phyloP scores from a whole-genome alignment of 2,329 filamentous ascomycete species.

The Fusarium circinatum region DNA sequence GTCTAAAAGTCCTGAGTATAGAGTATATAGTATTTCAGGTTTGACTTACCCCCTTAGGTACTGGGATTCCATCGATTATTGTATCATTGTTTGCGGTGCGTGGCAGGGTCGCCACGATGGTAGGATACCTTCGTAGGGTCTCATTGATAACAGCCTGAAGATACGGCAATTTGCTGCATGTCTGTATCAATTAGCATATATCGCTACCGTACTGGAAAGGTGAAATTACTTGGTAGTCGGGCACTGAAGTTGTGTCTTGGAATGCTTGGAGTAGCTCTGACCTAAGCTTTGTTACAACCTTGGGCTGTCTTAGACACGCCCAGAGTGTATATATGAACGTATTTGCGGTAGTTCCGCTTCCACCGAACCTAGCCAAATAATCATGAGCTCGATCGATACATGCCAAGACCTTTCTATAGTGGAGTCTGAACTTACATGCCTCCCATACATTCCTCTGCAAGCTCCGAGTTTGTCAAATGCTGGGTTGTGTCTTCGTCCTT shows the following conservation, averaged over 20 bases:
- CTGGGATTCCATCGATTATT: not conserved
- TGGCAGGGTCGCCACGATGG: not conserved
- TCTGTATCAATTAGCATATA: not conserved
- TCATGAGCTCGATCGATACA: not conserved
- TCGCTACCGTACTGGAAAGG: fast-evolving
- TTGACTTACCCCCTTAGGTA: not conserved
- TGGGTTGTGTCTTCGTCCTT: not conserved
- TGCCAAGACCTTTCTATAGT: not conserved
- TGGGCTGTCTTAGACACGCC: not conserved
- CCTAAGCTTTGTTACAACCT: not conserved
- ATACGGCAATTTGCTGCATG: not conserved
- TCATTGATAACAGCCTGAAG: not conserved
- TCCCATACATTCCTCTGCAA: not conserved
- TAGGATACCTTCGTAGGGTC: not conserved
- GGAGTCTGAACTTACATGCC: not conserved
- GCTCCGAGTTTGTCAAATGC: not conserved
- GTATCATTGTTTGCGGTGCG: not conserved
- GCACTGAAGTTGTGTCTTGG: not conserved
- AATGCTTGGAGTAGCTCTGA: not conserved
- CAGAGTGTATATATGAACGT: not conserved
- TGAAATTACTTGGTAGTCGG: not conserved
- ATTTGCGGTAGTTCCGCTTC: not conserved
- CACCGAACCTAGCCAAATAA: not conserved
- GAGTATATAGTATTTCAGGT: not conserved
- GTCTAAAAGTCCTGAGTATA: not conserved